Evolutionary conservation across 495 filamentous ascomycete species (phyloP).

Genomic region (Talaromyces nanjingensis): DNA sequence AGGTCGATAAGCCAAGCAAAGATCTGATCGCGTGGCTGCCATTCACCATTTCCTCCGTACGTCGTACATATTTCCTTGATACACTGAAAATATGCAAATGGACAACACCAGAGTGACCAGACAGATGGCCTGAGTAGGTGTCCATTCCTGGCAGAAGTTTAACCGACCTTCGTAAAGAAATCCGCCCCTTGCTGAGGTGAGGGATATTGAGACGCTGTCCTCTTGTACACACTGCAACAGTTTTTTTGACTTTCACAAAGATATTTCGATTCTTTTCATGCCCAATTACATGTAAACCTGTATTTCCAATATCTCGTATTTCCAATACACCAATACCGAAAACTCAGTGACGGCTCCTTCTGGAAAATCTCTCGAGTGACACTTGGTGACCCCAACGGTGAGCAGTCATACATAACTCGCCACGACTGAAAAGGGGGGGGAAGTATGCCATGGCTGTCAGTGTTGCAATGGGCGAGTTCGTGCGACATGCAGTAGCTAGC

Average conservation of each 20-base stretch:
- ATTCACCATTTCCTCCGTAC: slow-evolving; percentile 1
- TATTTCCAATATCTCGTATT: not conserved
- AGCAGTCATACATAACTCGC: not conserved
- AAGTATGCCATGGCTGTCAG: not conserved
- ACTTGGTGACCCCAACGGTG: not conserved
- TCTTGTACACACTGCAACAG: not conserved
- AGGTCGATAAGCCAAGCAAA: slow-evolving; percentile 1
- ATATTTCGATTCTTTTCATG: not conserved
- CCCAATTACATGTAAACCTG: not conserved
- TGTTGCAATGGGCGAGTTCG: not conserved
- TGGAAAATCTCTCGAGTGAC: not conserved
- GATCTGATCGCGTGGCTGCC: slow-evolving; percentile 8
- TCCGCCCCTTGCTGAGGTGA: not conserved
- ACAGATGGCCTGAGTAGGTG: not conserved
- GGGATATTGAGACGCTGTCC: not conserved
- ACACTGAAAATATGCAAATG: not conserved
- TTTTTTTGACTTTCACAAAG: not conserved
- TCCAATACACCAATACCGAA: not conserved
- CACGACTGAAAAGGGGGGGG: not conserved
- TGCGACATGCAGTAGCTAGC: not conserved
- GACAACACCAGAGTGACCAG: not conserved
- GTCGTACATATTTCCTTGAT: not conserved
- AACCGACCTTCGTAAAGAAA: not conserved
- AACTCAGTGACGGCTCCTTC: not conserved
- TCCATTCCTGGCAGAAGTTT: not conserved